These are phyloP conservation scores for Penicillium olsonii DNA, from an alignment of 2,329 filamentous ascomycete genomes.

Conservation along the genomic window DNA sequence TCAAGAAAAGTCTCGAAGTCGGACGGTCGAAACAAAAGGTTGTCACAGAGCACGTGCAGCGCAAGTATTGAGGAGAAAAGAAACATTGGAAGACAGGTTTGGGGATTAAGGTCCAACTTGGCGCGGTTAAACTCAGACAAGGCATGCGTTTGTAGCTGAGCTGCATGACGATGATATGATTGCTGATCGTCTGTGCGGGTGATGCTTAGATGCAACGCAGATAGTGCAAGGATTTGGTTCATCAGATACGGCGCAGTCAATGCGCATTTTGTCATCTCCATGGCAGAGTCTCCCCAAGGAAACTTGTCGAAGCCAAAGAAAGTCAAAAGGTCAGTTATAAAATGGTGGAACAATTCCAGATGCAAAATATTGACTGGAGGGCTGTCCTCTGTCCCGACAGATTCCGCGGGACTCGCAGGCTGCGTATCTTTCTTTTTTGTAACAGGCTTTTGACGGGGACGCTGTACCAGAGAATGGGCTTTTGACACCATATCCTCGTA, in stretches of 20 bases:
- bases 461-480: conserved; percentile 15
- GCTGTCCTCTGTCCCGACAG: no score
- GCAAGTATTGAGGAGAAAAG: conserved; percentile 19
- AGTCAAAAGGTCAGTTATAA: conserved; percentile 17
- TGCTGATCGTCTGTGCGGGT: conserved; percentile 38
- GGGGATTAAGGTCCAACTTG: background rate
- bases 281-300: background rate
- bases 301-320: background rate
- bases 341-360: conserved; percentile 32
- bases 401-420: no score
- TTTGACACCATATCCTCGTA: background rate
- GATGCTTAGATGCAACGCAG: conserved; percentile 46
- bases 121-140: conserved; percentile 17
- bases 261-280: conserved; percentile 8
- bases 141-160: conserved; percentile 38
- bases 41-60: conserved; percentile 16
- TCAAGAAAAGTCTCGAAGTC: conserved; percentile 13
- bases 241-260: conserved; percentile 45
- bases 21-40: conserved; percentile 6
- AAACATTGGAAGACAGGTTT: conserved; percentile 14
- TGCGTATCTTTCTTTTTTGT: background rate
- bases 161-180: conserved; percentile 30
- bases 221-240: conserved; percentile 50
- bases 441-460: background rate
- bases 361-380: conserved; percentile 29